Evolutionary conservation across 176 grass and related monocot species (phyloP).

Genomic region (Aegilops longissima): DNA sequence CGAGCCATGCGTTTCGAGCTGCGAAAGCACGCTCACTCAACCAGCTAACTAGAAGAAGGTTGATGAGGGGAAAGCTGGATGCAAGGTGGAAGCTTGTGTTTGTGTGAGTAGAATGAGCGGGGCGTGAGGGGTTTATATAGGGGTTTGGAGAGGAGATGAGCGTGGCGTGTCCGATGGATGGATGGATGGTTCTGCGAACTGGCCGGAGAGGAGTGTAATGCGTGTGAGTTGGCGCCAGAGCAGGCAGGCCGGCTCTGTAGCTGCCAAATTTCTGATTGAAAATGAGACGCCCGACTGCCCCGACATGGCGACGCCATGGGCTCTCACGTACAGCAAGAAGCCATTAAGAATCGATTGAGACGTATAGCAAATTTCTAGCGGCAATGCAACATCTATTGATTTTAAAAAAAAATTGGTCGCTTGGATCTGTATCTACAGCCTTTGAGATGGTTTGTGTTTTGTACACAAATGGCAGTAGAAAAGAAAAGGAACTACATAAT

Average conservation of each 20-base stretch:
- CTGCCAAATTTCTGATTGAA: neutral
- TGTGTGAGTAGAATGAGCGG: slow-evolving; percentile 18
- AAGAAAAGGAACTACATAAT: too few relatives aligned
- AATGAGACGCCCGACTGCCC: neutral
- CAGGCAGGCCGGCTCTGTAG: neutral
- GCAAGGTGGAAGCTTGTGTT: neutral
- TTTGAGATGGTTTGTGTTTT: neutral
- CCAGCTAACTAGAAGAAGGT: too few relatives aligned
- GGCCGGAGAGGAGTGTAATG: slow-evolving; percentile 1
- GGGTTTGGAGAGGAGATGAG: slow-evolving; percentile 11
- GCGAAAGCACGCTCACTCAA: too few relatives aligned
- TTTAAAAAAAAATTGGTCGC: too few relatives aligned
- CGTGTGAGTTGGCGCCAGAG: slow-evolving; percentile 53
- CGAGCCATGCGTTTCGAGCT: neutral
- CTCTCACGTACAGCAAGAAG: neutral
- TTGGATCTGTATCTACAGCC: neutral
- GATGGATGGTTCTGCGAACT: slow-evolving; percentile 29
- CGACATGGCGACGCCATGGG: neutral
- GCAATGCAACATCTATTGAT: neutral
- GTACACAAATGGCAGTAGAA: too few relatives aligned
- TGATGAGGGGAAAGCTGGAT: neutral
- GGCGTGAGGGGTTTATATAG: slow-evolving; percentile 58
- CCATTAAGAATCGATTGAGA: neutral
- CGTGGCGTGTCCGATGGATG: neutral
- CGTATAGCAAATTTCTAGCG: neutral